phyloP scores from a whole-genome alignment of 2,329 filamentous ascomycete species.

The Sphaerulina vaccinii region DNA sequence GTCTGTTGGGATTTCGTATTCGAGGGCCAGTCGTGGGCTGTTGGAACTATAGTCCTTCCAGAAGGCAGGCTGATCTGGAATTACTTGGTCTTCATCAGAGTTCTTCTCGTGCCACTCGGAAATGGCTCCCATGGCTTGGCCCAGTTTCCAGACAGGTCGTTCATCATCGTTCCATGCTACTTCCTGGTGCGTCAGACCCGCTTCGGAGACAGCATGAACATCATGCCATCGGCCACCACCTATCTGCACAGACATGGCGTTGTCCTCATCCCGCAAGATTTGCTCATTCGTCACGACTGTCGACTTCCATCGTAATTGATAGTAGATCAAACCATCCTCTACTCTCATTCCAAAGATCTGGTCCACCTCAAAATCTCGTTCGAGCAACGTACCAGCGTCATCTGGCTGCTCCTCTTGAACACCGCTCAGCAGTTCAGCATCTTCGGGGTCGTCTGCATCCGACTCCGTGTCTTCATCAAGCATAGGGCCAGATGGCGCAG shows the following conservation, averaged over 20 bases:
- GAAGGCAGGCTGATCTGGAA: no score
- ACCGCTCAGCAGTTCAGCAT: neutral
- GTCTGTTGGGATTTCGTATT: no score
- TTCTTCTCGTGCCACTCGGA: no score
- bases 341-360: neutral
- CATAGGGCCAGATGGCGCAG: neutral
- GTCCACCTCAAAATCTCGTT: conserved; percentile 8
- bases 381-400: neutral
- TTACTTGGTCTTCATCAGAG: no score
- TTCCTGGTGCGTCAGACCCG: no score
- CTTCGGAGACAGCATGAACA: neutral
- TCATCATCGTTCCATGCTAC: no score
- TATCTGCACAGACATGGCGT: neutral
- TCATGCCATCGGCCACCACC: neutral
- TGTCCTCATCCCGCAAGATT: neutral
- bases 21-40: no score
- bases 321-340: neutral
- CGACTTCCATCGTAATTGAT: conserved; percentile 2
- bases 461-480: neutral
- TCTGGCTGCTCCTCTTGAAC: neutral
- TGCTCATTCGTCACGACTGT: neutral
- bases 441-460: neutral
- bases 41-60: no score
- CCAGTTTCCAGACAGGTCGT: no score
- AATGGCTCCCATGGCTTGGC: no score